Percentiles rank a stretch among this genome's conserved stretches.
Evolutionary conservation across 495 filamentous ascomycete genomes (phyloP).

Genomic region (Hamigera avellanea): DNA sequence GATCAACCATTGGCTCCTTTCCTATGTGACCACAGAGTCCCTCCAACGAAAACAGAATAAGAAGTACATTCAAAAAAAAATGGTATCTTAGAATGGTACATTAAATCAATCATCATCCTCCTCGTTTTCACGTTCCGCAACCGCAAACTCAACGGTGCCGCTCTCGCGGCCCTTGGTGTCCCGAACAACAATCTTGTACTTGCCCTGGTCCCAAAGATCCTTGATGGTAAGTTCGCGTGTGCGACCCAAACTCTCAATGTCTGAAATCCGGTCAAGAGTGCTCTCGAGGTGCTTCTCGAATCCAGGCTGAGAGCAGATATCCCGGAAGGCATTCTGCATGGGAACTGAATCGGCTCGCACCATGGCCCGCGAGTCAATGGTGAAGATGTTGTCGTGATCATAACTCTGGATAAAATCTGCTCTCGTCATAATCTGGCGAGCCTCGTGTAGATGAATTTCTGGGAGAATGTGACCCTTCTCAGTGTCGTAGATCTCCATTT

Average conservation of each 20-base stretch:
- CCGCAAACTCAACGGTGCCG: constrained; percentile 33
- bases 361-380: constrained; percentile 76
- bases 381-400: constrained; percentile 91
- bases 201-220: constrained; percentile 62
- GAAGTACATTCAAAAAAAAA: no score
- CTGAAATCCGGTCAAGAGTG: constrained; percentile 71
- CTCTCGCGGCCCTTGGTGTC: constrained; percentile 39
- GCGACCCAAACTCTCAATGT: constrained; percentile 85
- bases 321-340: constrained; percentile 84
- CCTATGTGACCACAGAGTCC: no score
- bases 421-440: constrained; percentile 87
- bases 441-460: constrained; percentile 68
- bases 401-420: constrained; percentile 89
- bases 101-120: constrained; percentile 14
- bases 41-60: no score
- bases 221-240: constrained; percentile 90
- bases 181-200: constrained; percentile 56
- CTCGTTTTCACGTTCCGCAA: constrained; percentile 20
- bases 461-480: constrained; percentile 68
- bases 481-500: constrained; percentile 53
- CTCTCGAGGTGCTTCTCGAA: constrained; percentile 75
- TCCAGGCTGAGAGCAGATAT: constrained; percentile 58
- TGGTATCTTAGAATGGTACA: no score
- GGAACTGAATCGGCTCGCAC: constrained; percentile 91
- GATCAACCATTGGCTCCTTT: no score